These are phyloP conservation scores for Amylostereum areolatum DNA, from an alignment of 1,284 basidiomycete species.

Conservation along the genomic window DNA sequence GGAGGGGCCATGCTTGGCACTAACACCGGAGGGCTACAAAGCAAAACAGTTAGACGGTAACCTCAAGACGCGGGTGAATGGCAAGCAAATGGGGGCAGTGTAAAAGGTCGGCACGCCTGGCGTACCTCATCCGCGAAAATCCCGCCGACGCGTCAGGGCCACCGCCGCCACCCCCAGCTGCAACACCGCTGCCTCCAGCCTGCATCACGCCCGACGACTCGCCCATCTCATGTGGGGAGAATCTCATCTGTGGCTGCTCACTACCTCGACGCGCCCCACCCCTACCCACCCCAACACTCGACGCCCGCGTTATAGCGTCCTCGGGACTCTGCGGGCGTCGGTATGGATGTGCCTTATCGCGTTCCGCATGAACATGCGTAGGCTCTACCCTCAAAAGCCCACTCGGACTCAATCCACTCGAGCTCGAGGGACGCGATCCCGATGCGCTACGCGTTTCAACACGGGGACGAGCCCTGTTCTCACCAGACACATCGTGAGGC, in stretches of 20 bases:
- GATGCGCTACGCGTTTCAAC: conserved; percentile 8
- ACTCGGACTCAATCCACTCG: background rate
- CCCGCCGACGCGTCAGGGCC: too few species aligned
- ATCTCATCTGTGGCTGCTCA: conserved; percentile 22
- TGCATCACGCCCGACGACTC: too few species aligned
- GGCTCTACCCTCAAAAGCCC: conserved; percentile 19
- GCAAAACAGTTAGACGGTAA: conserved; percentile 6
- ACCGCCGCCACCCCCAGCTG: too few species aligned
- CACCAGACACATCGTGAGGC: conserved; percentile 9
- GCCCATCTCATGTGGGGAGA: too few species aligned
- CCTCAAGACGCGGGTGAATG: background rate
- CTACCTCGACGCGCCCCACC: conserved; percentile 7
- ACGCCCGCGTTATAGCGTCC: too few species aligned
- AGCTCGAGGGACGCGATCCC: background rate
- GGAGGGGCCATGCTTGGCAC: conserved; percentile 4
- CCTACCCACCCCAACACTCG: conserved; percentile 17
- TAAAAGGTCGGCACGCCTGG: background rate
- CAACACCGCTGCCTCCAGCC: too few species aligned
- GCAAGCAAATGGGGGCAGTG: background rate
- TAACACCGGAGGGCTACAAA: conserved; percentile 8
- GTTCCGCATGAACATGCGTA: conserved; percentile 17
- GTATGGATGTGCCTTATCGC: conserved; percentile 23
- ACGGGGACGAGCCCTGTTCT: conserved; percentile 8
- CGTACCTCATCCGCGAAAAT: conserved; percentile 14
- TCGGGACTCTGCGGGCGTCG: conserved; percentile 22